A percentile compares a stretch with the other conserved stretches of the same genome.
These are phyloP conservation scores for Rhizophora apiculata DNA, from an alignment of 345 rosid species.

Conservation along the genomic window DNA sequence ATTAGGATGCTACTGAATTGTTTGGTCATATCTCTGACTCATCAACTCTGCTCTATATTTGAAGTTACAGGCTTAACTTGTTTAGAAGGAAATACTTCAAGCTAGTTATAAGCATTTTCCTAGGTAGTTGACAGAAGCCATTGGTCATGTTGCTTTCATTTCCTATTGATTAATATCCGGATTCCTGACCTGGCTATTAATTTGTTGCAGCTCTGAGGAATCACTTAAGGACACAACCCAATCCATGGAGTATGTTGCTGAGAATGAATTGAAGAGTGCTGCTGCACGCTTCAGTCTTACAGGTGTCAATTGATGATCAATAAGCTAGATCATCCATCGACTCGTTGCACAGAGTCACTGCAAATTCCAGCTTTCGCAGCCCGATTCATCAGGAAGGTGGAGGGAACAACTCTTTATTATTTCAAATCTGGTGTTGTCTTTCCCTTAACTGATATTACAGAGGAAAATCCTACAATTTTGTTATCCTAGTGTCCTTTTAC, in stretches of 20 bases:
- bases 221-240: conserved; percentile 50
- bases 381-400: background rate
- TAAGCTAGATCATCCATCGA: too few relatives aligned
- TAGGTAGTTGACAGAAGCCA: too few relatives aligned
- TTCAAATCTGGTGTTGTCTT: background rate
- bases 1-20: too few relatives aligned
- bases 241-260: conserved; percentile 49
- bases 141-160: background rate
- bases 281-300: conserved; percentile 84
- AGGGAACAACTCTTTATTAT: background rate
- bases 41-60: too few relatives aligned
- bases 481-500: background rate
- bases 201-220: conserved; percentile 55
- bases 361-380: background rate
- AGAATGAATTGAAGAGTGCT: conserved; percentile 75
- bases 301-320: conserved; percentile 50
- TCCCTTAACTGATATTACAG: background rate
- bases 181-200: too few relatives aligned
- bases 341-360: background rate
- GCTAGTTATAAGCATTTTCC: too few relatives aligned
- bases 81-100: too few relatives aligned
- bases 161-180: background rate
- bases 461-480: conserved; percentile 14
- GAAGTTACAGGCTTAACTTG: too few relatives aligned
- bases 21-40: too few relatives aligned